phyloP scores from a whole-genome alignment of 176 grass and related monocot genomes.

The Chrysopogon serrulatus region DNA sequence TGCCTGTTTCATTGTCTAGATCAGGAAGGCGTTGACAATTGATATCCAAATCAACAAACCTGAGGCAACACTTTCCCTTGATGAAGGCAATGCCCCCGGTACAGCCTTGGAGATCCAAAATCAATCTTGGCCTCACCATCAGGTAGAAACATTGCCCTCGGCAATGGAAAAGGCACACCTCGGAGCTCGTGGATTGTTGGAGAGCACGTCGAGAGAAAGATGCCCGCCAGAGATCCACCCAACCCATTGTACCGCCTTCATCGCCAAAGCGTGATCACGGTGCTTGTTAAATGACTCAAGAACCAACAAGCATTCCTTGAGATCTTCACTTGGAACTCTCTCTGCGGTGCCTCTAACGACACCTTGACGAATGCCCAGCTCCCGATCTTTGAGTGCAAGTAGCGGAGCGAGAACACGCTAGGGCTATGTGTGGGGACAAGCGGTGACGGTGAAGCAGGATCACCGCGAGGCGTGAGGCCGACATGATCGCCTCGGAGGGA shows the following conservation, averaged over 20 bases:
- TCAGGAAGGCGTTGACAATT: neutral
- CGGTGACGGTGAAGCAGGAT: neutral
- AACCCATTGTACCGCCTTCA: neutral
- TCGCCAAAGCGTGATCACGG: neutral
- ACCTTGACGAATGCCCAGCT: neutral
- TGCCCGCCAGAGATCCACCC: neutral
- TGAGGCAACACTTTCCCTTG: neutral
- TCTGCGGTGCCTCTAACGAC: neutral
- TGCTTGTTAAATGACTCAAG: neutral
- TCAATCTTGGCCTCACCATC: neutral
- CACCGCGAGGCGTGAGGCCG: neutral
- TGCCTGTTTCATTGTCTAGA: neutral
- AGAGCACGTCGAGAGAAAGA: neutral
- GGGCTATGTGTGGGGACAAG: neutral
- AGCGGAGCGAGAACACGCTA: neutral
- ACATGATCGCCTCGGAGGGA: neutral
- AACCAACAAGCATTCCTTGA: neutral
- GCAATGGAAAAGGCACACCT: neutral
- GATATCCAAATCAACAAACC: neutral
- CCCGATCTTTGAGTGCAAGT: neutral
- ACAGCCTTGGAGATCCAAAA: neutral
- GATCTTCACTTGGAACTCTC: neutral
- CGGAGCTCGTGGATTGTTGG: neutral
- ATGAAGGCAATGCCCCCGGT: neutral
- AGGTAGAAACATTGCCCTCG: neutral